Evolutionary conservation across 106 monocot species (phyloP), one percentile per base, ranked within the genome.

Genomic region (Cymbidium sinense): DNA sequence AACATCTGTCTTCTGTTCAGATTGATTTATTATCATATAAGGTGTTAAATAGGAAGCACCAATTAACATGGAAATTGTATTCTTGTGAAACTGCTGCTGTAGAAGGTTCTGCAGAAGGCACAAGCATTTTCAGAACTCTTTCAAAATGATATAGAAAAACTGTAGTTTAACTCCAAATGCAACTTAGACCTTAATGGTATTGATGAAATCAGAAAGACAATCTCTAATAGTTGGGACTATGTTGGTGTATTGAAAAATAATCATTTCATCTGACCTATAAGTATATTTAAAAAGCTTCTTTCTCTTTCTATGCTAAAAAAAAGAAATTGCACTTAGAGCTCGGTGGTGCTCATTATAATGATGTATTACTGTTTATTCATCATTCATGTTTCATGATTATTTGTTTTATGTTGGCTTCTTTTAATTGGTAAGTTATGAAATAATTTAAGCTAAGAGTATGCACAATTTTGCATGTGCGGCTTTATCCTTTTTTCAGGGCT

Each of bases 401-500:
- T 31, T 67, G 12, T 33, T n/a, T 58, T 67, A 33, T 67, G 67
- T 67, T 67, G 12, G 33, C 33, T 67, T 17, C 7, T 33, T 33
- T 67, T 31, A 67, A 15, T 67, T 67, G 10, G 67, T 67, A 23
- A 67, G 17, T 67, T 31, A 33, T 34, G 67, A 67, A 33, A 17
- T 67, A 31, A 67, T 67, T 3, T 34, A 67, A 67, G 67, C 67
- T 29, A 33, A 67, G 67, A 4, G 27, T 37, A 13, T 33, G 17
- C 2, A 34, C 7, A 0, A 58, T 44, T 74, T 25, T 74, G 13
- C 27, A 44, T 28, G 4, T 28, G 36, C 31, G 71, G 34, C 27
- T 44, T 41, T 27, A 44, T 27, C 4, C 73, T 64, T 15, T 78
- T 70, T 33, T 18, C 44, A 99, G 99, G 94, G 99, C 75, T 85